Percentiles rank a stretch among this genome's conserved stretches.
Conservation (phyloP, 2,329 filamentous ascomycete species). For the Peltaster fructicola region DNA sequence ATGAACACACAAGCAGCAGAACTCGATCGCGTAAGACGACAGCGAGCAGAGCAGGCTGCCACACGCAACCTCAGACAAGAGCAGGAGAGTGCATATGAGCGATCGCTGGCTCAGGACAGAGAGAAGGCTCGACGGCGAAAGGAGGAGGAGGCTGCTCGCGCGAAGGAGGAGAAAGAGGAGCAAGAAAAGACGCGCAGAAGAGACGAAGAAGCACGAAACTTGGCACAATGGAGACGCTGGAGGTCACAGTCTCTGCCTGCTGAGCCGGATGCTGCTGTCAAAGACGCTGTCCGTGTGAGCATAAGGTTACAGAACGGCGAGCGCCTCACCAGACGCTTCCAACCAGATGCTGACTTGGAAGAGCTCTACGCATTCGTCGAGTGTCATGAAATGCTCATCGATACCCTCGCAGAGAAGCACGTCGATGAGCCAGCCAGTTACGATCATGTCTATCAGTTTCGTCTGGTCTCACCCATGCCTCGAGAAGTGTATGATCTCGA, state of each 20-base stretch:
- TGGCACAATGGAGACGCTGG: slow-evolving; percentile 65
- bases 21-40: slow-evolving; percentile 54
- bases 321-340: slow-evolving; percentile 61
- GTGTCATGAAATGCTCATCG: slow-evolving; percentile 53
- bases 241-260: slow-evolving; percentile 46
- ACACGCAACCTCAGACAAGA: slow-evolving; percentile 66
- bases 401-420: slow-evolving; percentile 20
- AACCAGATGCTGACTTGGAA: slow-evolving; percentile 52
- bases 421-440: slow-evolving; percentile 46
- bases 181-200: slow-evolving; percentile 46
- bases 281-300: slow-evolving; percentile 55
- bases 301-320: slow-evolving; percentile 47
- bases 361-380: slow-evolving; percentile 94
- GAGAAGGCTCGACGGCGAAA: slow-evolving; percentile 61
- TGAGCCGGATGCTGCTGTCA: slow-evolving; percentile 48
- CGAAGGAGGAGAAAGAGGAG: slow-evolving; percentile 47
- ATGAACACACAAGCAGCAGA: slow-evolving; percentile 62
- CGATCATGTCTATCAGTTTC: slow-evolving; percentile 68
- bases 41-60: slow-evolving; percentile 63
- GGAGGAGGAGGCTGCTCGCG: slow-evolving; percentile 52
- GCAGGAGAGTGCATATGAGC: slow-evolving; percentile 87
- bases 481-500: slow-evolving; percentile 61
- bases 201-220: slow-evolving; percentile 36
- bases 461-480: slow-evolving; percentile 70
- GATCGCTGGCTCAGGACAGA: slow-evolving; percentile 71